phyloP scores from a whole-genome alignment of 2,329 filamentous ascomycete species.

The Fonsecaea monophora region DNA sequence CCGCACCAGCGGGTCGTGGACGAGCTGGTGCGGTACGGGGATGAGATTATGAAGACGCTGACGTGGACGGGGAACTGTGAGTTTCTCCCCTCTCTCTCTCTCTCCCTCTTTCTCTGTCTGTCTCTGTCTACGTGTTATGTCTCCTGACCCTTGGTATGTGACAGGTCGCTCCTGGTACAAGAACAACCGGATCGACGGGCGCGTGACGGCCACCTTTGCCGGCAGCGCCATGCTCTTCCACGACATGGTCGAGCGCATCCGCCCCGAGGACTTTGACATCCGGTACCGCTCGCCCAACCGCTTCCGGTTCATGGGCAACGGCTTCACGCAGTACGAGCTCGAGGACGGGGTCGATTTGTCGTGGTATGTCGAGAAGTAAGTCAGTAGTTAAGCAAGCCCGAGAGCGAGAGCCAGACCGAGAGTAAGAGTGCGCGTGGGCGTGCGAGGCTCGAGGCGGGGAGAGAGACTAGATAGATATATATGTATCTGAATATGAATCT shows the following conservation, averaged over 20 bases:
- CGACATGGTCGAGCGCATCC: conserved; percentile 47
- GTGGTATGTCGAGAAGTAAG: conserved; percentile 38
- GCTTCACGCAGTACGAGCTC: conserved; percentile 48
- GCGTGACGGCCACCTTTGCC: conserved; percentile 55
- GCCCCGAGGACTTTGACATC: conserved; percentile 42
- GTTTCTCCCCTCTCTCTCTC: neutral
- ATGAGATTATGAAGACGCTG: conserved; percentile 55
- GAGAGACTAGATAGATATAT: neutral
- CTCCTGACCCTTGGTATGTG: neutral
- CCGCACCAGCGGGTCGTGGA: conserved; percentile 55
- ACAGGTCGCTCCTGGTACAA: conserved; percentile 56
- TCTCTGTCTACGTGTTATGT: neutral
- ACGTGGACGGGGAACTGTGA: conserved; percentile 51
- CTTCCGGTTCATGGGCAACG: conserved; percentile 60
- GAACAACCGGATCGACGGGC: conserved; percentile 51
- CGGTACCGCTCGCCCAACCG: conserved; percentile 53
- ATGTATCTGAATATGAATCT: neutral
- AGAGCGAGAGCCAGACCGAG: too few species aligned
- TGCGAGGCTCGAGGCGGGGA: too few species aligned
- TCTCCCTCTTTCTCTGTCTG: neutral
- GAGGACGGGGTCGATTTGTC: conserved; percentile 41
- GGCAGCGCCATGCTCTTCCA: conserved; percentile 52
- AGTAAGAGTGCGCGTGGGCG: too few species aligned
- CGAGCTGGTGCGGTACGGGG: conserved; percentile 57
- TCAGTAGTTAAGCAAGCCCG: too few species aligned